Evolutionary conservation across 2,329 filamentous ascomycete species (phyloP).

Genomic region (Aspergillus fructus): DNA sequence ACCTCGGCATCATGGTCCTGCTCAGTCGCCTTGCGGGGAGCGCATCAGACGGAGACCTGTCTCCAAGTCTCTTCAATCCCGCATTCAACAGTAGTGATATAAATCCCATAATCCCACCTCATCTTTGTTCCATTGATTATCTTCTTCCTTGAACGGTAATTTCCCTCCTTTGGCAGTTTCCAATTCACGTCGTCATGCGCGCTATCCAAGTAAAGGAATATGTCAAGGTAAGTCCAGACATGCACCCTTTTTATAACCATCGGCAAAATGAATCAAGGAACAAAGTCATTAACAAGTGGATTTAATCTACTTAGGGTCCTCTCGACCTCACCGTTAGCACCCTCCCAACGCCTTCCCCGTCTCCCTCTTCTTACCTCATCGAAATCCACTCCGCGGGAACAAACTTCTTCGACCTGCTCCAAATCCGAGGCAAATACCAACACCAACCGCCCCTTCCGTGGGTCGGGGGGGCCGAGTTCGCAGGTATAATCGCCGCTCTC

Average conservation of each 20-base stretch:
- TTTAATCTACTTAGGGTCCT: conserved; percentile 58
- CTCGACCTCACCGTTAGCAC: conserved; percentile 73
- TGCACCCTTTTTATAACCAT: conserved; percentile 4
- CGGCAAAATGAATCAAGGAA: neutral
- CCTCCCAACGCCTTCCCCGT: conserved; percentile 72
- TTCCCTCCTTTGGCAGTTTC: neutral
- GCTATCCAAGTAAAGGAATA: conserved; percentile 74
- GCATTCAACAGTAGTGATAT: neutral
- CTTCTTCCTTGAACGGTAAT: neutral
- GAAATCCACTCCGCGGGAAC: conserved; percentile 81
- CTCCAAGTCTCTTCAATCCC: neutral
- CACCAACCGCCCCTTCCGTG: conserved; percentile 85
- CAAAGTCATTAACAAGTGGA: neutral
- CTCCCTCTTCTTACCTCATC: conserved; percentile 76
- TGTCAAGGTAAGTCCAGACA: conserved; percentile 59
- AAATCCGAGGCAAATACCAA: conserved; percentile 95
- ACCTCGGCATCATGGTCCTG: conserved; percentile 6
- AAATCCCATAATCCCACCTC: neutral
- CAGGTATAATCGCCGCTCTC: conserved; percentile 69
- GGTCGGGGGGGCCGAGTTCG: conserved; percentile 84
- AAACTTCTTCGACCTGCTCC: conserved; percentile 97
- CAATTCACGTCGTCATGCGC: conserved; percentile 58
- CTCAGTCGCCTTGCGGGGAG: neutral
- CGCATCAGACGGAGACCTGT: neutral
- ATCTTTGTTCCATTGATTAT: neutral